Conservation (phyloP, 164 flowering plant genomes). For the Tetrastigma voinierianum region DNA sequence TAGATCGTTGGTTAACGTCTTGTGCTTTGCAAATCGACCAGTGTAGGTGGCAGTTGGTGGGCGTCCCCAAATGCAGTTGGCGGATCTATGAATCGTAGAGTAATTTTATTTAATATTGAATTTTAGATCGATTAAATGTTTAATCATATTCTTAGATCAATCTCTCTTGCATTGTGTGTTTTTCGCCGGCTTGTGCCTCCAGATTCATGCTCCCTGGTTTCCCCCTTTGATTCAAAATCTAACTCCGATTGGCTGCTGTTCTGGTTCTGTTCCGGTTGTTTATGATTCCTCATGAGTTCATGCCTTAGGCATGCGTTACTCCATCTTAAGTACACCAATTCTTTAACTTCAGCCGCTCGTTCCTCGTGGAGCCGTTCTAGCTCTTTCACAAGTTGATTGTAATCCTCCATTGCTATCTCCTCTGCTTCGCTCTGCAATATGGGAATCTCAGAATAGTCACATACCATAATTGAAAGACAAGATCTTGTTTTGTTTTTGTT, state of each 20-base stretch:
- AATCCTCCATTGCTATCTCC: conserved; percentile 29
- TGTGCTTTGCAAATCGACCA: too few species aligned
- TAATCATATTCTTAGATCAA: too few species aligned
- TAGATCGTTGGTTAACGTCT: too few species aligned
- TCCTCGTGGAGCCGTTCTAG: conserved; percentile 45
- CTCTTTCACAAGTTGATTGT: conserved; percentile 34
- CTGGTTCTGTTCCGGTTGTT: conserved; percentile 23
- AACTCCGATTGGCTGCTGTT: background rate
- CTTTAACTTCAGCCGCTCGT: conserved; percentile 36
- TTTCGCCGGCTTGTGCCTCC: conserved; percentile 14
- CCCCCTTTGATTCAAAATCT: conserved; percentile 17
- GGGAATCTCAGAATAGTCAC: background rate
- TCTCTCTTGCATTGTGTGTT: too few species aligned
- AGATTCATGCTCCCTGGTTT: conserved; percentile 19
- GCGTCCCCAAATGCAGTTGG: too few species aligned
- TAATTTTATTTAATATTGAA: too few species aligned
- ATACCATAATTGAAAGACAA: too few species aligned
- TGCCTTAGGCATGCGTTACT: conserved; percentile 63
- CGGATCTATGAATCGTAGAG: too few species aligned
- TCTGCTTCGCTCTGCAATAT: conserved; percentile 36
- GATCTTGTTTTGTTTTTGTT: too few species aligned
- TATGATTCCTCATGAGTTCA: conserved; percentile 36
- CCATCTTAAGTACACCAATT: conserved; percentile 51
- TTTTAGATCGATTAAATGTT: too few species aligned
- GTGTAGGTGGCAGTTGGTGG: too few species aligned